Evolutionary conservation across 2,329 filamentous ascomycete species (phyloP), one percentile per base, ranked within the genome.

Genomic region (Knufia petricola): DNA sequence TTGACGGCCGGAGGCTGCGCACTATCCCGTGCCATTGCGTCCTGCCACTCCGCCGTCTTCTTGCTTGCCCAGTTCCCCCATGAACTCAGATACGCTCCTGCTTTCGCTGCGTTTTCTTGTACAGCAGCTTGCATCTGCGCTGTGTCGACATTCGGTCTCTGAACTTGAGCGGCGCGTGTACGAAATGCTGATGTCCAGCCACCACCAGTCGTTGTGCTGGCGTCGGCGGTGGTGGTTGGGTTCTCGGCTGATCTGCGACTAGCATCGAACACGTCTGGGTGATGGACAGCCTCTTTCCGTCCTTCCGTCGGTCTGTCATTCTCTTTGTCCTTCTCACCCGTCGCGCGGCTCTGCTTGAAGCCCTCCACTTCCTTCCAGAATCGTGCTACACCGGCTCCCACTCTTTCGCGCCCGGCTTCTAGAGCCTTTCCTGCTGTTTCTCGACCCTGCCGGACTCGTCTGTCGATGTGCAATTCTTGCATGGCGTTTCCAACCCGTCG

Each of bases 401-500:
- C 52, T 24, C 43, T 19, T 60, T 92, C 87, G 48, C 85, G 82
- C 0, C 92, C 89, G 0, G 84, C 87, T 3, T 86, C 85, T 15
- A 95, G 65, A 59, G 94, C 89, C 52, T 89, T 82, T n/a, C 87
- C 87, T 2, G 96, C 74, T 0, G 83, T 85, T 64, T 96, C 92
- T 48, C 82, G 79, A 7, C 88, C 85, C 52, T 86, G 82, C 1
- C 85, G 83, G 50, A 96, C 81, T 7, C 86, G 80, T 63, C 96
- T 92, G 63, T 98, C 92, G 1, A 96, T 76, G 63, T 96, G 89
- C 42, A 96, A 76, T 52, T 96, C 90, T 56, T 90, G 85, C 43
- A 98, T 86, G 67, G 96, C 92, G 64, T 94, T 85, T 30, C 87
- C 82, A 28, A 98, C 77, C 20, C 92, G 78, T 44, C 92, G 79